Evolutionary conservation across 495 filamentous ascomycete genomes (phyloP).

Genomic region (Penicillium coffeae): DNA sequence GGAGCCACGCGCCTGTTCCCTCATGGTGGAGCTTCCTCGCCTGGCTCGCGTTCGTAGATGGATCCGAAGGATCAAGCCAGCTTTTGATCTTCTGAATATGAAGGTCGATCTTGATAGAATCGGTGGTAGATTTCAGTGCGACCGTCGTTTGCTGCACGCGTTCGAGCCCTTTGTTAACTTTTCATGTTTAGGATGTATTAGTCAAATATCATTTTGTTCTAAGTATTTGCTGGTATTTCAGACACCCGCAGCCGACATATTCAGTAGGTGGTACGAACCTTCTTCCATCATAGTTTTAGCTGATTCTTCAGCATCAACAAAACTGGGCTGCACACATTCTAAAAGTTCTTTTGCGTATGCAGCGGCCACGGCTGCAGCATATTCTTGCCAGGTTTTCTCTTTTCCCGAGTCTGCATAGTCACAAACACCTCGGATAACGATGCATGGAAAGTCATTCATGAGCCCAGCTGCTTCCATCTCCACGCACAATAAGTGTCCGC

Average conservation of each 20-base stretch:
- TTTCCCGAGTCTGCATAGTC: conserved; percentile 39
- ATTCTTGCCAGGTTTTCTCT: conserved; percentile 30
- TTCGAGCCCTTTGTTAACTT: conserved; percentile 13
- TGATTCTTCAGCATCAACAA: too few species aligned
- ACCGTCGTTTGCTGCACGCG: conserved; percentile 12
- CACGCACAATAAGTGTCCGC: background rate
- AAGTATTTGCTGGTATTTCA: too few species aligned
- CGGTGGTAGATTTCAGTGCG: conserved; percentile 9
- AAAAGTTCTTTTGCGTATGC: conserved; percentile 27
- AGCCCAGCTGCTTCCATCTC: too few species aligned
- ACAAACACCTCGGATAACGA: conserved; percentile 35
- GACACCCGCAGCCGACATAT: too few species aligned
- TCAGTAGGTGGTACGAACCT: too few species aligned
- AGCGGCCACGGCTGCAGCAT: conserved; percentile 29
- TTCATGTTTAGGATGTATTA: conserved; percentile 2
- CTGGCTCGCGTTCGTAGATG: conserved; percentile 16
- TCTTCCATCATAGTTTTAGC: too few species aligned
- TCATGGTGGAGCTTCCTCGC: conserved; percentile 16
- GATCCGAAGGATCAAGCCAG: conserved; percentile 20
- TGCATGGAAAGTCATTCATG: conserved; percentile 31
- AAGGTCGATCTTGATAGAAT: conserved; percentile 14
- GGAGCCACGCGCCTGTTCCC: conserved; percentile 20
- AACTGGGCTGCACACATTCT: too few species aligned
- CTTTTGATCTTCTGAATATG: conserved; percentile 12
- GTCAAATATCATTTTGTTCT: too few species aligned